Conservation (phyloP, 345 rosid species). For the Brassica napus region DNA sequence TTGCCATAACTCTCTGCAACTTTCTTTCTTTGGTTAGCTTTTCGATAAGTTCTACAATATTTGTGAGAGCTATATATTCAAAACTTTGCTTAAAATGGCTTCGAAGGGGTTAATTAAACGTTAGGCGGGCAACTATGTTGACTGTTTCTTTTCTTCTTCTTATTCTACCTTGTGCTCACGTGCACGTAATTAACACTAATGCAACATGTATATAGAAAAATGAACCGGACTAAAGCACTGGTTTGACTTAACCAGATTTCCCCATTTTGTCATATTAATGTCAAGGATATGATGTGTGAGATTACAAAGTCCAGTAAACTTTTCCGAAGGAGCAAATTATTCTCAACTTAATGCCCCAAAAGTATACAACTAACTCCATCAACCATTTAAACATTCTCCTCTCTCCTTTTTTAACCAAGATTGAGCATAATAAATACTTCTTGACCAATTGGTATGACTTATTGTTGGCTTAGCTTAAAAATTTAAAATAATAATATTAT, state of each 20-base stretch:
- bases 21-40: neutral
- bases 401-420: neutral
- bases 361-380: constrained; percentile 41
- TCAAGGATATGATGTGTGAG: constrained; percentile 10
- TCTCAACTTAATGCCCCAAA: constrained; percentile 31
- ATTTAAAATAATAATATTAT: neutral
- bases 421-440: neutral
- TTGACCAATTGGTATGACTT: constrained; percentile 29
- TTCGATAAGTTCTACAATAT: neutral
- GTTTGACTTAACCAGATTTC: constrained; percentile 9
- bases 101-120: constrained; percentile 18
- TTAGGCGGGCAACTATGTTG: constrained; percentile 44
- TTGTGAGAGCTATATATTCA: neutral
- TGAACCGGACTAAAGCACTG: constrained; percentile 9
- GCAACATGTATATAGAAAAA: neutral
- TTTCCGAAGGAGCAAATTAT: neutral
- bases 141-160: constrained; percentile 16
- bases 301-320: neutral
- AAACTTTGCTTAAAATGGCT: constrained; percentile 20
- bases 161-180: constrained; percentile 28
- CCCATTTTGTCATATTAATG: neutral
- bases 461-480: no score
- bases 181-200: constrained; percentile 31
- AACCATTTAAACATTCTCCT: constrained; percentile 23
- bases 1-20: constrained; percentile 42